These are phyloP conservation scores for Thermomyces lanuginosus DNA, from an alignment of 2,329 filamentous ascomycete species.

Conservation along the genomic window DNA sequence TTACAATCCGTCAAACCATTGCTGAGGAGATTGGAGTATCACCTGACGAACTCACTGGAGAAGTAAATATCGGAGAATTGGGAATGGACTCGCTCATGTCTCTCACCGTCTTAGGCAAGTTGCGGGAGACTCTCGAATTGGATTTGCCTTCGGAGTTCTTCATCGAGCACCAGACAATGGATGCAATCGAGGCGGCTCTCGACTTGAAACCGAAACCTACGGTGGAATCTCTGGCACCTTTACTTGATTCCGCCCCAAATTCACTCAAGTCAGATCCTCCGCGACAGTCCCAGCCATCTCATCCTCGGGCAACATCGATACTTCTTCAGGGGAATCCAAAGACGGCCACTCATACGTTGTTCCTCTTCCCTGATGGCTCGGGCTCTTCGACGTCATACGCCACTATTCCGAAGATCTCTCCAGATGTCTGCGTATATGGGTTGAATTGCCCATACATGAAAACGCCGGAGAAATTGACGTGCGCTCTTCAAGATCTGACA, in stretches of 20 bases:
- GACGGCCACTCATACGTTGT: conserved; percentile 25
- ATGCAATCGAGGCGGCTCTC: conserved; percentile 23
- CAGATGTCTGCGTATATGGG: conserved; percentile 28
- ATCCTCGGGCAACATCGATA: conserved; percentile 27
- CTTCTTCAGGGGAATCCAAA: conserved; percentile 28
- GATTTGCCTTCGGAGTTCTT: conserved; percentile 29
- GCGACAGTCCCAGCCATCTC: conserved; percentile 9
- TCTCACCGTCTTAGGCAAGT: conserved; percentile 28
- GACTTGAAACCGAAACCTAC: conserved; percentile 21
- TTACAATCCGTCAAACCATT: conserved; percentile 23
- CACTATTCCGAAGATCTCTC: conserved; percentile 24
- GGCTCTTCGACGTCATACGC: conserved; percentile 32
- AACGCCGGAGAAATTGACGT: conserved; percentile 20
- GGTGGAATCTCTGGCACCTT: conserved; percentile 6
- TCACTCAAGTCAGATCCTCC: conserved; percentile 10
- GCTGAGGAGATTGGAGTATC: conserved; percentile 30
- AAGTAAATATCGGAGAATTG: conserved; percentile 26
- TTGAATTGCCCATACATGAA: conserved; percentile 31
- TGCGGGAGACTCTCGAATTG: conserved; percentile 28
- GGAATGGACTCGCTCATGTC: conserved; percentile 33
- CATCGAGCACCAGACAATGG: conserved; percentile 27
- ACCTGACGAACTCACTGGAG: conserved; percentile 22
- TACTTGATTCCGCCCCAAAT: conserved; percentile 9
- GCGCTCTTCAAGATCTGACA: conserved; percentile 21
- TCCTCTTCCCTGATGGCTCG: conserved; percentile 31